Conservation (phyloP, 192 early-diverging fungal genomes). For the Backusella tuberculispora region DNA sequence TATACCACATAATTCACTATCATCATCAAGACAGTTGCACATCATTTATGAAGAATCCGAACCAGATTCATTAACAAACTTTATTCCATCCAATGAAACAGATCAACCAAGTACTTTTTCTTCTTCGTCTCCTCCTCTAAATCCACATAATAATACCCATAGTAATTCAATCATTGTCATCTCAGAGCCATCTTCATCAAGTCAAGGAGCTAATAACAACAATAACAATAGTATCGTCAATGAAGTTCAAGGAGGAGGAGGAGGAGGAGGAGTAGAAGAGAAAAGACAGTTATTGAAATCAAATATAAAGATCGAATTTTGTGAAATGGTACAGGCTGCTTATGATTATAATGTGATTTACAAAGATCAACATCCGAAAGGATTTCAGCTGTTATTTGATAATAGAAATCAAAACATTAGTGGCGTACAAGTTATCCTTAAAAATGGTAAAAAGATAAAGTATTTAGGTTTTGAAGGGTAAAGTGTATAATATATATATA, state of each 20-base stretch:
- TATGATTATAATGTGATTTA: not conserved
- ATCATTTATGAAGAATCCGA: slow-evolving; percentile 12
- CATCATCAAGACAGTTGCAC: slow-evolving; percentile 8
- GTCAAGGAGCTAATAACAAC: no score
- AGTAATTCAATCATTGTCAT: not conserved
- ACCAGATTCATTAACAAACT: not conserved
- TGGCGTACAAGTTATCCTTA: slow-evolving; percentile 2
- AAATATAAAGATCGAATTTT: not conserved
- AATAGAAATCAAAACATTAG: not conserved
- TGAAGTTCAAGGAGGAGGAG: not conserved
- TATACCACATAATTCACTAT: not conserved
- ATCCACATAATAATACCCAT: not conserved
- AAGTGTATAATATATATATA: not conserved
- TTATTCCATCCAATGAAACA: not conserved
- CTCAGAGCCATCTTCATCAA: not conserved
- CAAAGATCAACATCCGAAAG: not conserved
- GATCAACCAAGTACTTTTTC: not conserved
- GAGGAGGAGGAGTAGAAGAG: not conserved
- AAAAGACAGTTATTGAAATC: not conserved
- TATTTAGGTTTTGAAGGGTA: slow-evolving; percentile 16
- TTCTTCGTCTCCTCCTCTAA: not conserved
- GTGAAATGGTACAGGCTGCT: not conserved
- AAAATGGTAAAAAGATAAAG: not conserved
- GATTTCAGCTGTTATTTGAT: not conserved
- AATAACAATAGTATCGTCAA: no score